phyloP scores from a whole-genome alignment of 768 basidiomycete species.

The Lactarius sanguifluus region DNA sequence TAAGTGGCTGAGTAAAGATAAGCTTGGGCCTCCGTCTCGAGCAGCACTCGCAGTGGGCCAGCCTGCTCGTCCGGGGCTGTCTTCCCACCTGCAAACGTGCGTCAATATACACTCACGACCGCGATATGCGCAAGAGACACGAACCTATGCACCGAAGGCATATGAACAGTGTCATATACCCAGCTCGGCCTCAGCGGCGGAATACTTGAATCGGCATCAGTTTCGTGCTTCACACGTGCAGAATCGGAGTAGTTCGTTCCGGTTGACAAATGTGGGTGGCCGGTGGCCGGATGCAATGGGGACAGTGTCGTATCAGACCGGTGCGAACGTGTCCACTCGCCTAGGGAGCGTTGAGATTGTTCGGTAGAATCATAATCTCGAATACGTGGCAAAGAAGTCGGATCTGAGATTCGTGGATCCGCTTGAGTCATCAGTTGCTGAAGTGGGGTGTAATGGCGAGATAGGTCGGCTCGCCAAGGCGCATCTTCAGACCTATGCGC shows the following conservation, averaged over 20 bases:
- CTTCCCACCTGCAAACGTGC: slow-evolving; percentile 3
- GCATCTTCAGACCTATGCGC: slow-evolving; percentile 2
- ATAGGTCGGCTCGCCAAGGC: slow-evolving; percentile 7
- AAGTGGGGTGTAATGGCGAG: slow-evolving; percentile 9
- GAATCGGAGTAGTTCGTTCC: slow-evolving; percentile 1
- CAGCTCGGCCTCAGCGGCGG: slow-evolving; percentile 11
- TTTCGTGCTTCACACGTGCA: slow-evolving; percentile 16
- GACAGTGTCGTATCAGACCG: slow-evolving; percentile 1
- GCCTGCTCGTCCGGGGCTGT: neutral
- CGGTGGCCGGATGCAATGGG: neutral
- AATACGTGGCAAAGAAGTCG: slow-evolving; percentile 1
- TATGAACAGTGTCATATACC: slow-evolving; percentile 8
- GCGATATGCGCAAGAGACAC: neutral
- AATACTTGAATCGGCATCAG: slow-evolving; percentile 10
- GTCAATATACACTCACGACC: neutral
- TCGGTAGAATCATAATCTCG: slow-evolving; percentile 3
- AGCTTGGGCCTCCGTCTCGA: neutral
- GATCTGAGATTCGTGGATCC: slow-evolving; percentile 13
- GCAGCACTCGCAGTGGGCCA: neutral
- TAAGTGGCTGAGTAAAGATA: slow-evolving; percentile 16
- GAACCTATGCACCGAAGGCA: slow-evolving; percentile 1
- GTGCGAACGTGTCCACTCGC: slow-evolving; percentile 5
- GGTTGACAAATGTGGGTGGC: neutral
- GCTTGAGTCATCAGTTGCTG: neutral
- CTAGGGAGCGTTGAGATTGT: neutral